Base-by-base conservation (phyloP, 2,329 filamentous ascomycete genomes). In the Aspergillus fumigatus region DNA sequence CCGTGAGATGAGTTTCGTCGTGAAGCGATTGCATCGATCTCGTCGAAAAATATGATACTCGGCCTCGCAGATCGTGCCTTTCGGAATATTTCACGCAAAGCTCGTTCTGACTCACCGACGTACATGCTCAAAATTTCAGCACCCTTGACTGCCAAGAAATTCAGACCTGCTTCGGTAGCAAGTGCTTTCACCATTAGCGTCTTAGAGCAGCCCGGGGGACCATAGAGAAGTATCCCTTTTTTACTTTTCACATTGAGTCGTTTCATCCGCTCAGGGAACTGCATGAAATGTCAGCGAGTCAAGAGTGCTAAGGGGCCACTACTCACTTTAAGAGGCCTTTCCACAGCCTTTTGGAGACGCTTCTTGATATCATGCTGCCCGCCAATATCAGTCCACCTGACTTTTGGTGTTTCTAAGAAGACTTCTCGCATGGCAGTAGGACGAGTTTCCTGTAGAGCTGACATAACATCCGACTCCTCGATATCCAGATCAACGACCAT, bases 71-170 rank as follows among this genome's bases (percentile, higher is more conserved):
- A 87, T 45, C 89, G 83, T 1, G 93, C 93, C 65, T 92, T 89
- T 53, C 87, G 83, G 71, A 97, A 97, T 1, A 97, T 84, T 54
- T 91, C 88, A 40, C 93, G 86, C 45, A 97, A 83, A 7, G 88
- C 87, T 10, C 91, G 85, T 75, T 97, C 93, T 1, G 92, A 93
- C 73, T 97, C 93, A 59, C 93, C 93, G 19, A 97, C 92, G 73
- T 97, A 97, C 90, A 96, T 96, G 75, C 92, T 95, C 58, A 96
- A 86, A 11, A 97, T 83, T 74, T 97, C 93, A 38, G 91, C 91
- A 26, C 92, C 93, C 75, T 97, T 96, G 62, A 97, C 90, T 8
- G 92, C 88, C 69, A 97, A 87, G 79, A 97, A 97, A 72, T 97
- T 97, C 74, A 95, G 87, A 3, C 89, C 88, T 29, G 90, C 90